Percentiles rank a stretch among this genome's conserved stretches.
Evolutionary conservation across 1,284 basidiomycete genomes (phyloP).

Genomic region (Heterobasidion parviporum): DNA sequence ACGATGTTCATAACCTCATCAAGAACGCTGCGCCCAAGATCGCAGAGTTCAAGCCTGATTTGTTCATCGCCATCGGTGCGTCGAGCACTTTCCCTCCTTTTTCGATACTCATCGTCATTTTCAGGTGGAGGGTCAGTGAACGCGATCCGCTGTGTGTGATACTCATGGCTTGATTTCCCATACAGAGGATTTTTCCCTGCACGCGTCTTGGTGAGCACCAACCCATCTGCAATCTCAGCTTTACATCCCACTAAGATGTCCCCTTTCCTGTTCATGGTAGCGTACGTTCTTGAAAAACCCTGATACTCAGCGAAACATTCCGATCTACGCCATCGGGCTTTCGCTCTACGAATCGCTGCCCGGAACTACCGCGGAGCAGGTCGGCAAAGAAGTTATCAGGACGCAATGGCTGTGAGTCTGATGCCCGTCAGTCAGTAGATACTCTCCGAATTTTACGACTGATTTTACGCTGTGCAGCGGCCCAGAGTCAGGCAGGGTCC

Average conservation of each 20-base stretch:
- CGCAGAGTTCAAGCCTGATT: constrained; percentile 64
- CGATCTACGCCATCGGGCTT: constrained; percentile 88
- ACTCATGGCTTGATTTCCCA: constrained; percentile 12
- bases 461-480: constrained; percentile 31
- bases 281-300: constrained; percentile 82
- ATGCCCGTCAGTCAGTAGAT: background rate
- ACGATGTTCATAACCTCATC: constrained; percentile 80
- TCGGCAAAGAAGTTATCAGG: constrained; percentile 79
- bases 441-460: background rate
- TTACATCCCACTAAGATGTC: background rate
- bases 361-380: constrained; percentile 66
- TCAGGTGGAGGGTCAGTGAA: constrained; percentile 70
- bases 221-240: background rate
- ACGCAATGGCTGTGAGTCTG: constrained; percentile 84
- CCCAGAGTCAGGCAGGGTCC: constrained; percentile 54
- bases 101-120: constrained; percentile 5
- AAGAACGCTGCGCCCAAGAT: constrained; percentile 53
- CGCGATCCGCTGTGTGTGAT: background rate
- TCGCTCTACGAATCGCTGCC: constrained; percentile 86
- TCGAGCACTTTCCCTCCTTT: constrained; percentile 2
- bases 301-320: constrained; percentile 70
- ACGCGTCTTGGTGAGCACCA: constrained; percentile 65
- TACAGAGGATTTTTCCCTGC: constrained; percentile 89
- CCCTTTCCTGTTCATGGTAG: constrained; percentile 24
- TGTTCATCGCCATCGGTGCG: constrained; percentile 76